Percentiles rank a stretch among this genome's conserved stretches.
phyloP scores from a whole-genome alignment of 495 filamentous ascomycete genomes.

The Aspergillus asperescens region DNA sequence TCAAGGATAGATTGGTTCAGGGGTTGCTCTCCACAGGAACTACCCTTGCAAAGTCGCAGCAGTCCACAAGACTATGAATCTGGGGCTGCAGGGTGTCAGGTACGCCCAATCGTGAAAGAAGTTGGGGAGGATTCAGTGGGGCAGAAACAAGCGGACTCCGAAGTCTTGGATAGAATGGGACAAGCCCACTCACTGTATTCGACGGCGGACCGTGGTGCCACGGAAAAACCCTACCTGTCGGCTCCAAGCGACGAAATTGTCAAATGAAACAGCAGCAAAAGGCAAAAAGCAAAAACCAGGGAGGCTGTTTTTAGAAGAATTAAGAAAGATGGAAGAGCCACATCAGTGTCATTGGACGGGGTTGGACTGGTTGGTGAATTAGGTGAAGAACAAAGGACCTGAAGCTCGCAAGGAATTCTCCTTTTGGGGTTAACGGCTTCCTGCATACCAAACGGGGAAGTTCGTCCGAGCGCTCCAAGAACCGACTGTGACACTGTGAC shows the following conservation, averaged over 20 bases:
- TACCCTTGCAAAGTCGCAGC: neutral
- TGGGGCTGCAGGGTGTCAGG: constrained; percentile 5
- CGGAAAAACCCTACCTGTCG: too few relatives aligned
- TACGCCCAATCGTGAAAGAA: too few relatives aligned
- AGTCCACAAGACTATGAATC: too few relatives aligned
- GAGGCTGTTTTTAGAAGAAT: constrained; percentile 8
- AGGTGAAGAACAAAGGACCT: neutral
- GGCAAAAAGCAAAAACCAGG: constrained; percentile 4
- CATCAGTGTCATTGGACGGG: constrained; percentile 1
- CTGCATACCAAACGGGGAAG: constrained; percentile 10
- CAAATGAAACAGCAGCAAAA: neutral
- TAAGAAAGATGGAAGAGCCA: constrained; percentile 4
- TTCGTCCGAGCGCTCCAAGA: constrained; percentile 12
- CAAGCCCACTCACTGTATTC: neutral
- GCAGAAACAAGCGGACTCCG: constrained; percentile 3
- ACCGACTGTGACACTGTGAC: neutral
- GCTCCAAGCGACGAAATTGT: too few relatives aligned
- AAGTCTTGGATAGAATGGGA: neutral
- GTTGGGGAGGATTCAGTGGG: neutral
- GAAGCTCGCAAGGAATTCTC: constrained; percentile 6
- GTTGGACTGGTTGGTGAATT: too few relatives aligned
- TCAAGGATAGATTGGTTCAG: constrained; percentile 16
- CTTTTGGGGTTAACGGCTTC: constrained; percentile 3
- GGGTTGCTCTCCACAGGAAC: constrained; percentile 15
- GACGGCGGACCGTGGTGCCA: constrained; percentile 9